A percentile compares a stretch with the other conserved stretches of the same genome.
phyloP scores from a whole-genome alignment of 2,329 filamentous ascomycete species.

The Trichoderma koningiopsis region DNA sequence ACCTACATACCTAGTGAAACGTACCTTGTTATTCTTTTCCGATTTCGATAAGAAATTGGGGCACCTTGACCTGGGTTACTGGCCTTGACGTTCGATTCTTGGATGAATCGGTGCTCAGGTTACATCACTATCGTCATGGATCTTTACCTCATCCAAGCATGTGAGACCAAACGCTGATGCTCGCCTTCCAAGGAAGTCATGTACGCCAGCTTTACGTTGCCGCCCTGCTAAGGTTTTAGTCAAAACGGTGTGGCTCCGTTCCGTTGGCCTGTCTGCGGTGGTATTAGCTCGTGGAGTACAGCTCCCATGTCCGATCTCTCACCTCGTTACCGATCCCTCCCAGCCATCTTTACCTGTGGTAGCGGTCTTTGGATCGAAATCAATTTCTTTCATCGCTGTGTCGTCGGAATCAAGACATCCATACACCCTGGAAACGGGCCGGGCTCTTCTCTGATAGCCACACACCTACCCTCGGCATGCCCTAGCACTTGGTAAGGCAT shows the following conservation, averaged over 20 bases:
- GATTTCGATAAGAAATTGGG: neutral
- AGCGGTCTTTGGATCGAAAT: slow-evolving; percentile 17
- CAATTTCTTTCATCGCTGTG: slow-evolving; percentile 8
- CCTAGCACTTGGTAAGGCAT: slow-evolving; percentile 13
- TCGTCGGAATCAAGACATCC: neutral
- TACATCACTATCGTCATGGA: slow-evolving; percentile 24
- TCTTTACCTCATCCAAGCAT: neutral
- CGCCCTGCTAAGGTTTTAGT: slow-evolving; percentile 20
- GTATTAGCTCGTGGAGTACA: slow-evolving; percentile 22
- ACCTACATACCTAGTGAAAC: neutral
- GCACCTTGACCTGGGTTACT: slow-evolving; percentile 5
- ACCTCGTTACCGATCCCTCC: slow-evolving; percentile 24
- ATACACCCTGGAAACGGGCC: slow-evolving; percentile 8
- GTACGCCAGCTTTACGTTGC: slow-evolving; percentile 9
- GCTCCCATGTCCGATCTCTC: slow-evolving; percentile 23
- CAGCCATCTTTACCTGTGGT: neutral
- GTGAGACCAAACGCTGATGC: slow-evolving; percentile 15
- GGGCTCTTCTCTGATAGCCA: slow-evolving; percentile 21
- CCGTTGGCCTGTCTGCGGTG: slow-evolving; percentile 15
- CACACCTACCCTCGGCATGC: slow-evolving; percentile 23
- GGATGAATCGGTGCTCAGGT: neutral
- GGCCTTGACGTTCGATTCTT: neutral
- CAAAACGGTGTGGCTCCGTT: slow-evolving; percentile 23
- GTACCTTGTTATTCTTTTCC: neutral
- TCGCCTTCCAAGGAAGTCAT: neutral